phyloP scores from a whole-genome alignment of 345 rosid genomes.

The Microcos paniculata region DNA sequence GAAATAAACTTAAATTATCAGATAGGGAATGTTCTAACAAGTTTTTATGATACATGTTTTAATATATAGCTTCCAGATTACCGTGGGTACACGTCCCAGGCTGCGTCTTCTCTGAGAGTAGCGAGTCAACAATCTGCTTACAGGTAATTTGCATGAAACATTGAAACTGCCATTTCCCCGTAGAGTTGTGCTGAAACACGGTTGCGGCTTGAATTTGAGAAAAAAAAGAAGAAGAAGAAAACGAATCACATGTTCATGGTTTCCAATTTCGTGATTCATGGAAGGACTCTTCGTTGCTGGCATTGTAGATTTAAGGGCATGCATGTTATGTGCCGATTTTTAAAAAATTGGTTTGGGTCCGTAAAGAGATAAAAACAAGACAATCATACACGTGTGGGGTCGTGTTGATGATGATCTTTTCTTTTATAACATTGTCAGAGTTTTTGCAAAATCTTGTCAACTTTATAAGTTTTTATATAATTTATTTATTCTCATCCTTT shows the following conservation, averaged over 20 bases:
- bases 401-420: not conserved
- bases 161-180: not conserved
- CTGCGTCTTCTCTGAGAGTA: constrained; percentile 32
- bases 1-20: not conserved
- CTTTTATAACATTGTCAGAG: not conserved
- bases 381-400: not conserved
- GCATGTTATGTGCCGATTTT: not conserved
- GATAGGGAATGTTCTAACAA: not conserved
- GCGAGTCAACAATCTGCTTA: constrained; percentile 17
- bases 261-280: not conserved
- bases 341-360: not conserved
- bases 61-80: constrained; percentile 32
- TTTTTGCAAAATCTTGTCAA: not conserved
- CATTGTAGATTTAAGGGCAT: too few species aligned
- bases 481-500: not conserved
- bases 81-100: constrained; percentile 27
- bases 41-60: not conserved
- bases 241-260: not conserved
- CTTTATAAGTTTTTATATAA: not conserved
- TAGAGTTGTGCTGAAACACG: not conserved
- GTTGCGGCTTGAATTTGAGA: not conserved
- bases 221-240: too few species aligned
- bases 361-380: not conserved
- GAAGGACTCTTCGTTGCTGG: too few species aligned
- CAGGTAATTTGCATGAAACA: constrained; percentile 13